These are phyloP conservation scores for Salix exigua DNA, from an alignment of 345 rosid species.

Conservation along the genomic window DNA sequence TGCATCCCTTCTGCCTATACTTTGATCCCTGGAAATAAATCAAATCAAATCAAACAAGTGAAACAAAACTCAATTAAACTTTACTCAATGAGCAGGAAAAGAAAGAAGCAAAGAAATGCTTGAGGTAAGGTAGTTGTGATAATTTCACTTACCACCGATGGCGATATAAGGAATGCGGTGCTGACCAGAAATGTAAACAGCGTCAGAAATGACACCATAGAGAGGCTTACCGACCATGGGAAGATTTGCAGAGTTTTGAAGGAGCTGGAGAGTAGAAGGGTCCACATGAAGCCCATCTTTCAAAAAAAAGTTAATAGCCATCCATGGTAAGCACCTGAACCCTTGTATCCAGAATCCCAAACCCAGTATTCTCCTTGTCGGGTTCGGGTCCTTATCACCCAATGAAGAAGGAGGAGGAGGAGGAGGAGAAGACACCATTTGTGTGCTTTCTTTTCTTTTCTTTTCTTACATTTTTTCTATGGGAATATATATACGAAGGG, in stretches of 20 bases:
- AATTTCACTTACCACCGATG: conserved; percentile 55
- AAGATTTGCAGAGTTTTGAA: conserved; percentile 74
- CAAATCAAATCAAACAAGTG: neutral
- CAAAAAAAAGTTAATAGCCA: conserved; percentile 71
- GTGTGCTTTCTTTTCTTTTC: neutral
- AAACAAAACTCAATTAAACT: neutral
- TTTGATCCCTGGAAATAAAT: neutral
- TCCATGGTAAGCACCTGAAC: conserved; percentile 85
- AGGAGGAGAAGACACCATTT: neutral
- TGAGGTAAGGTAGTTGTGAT: neutral
- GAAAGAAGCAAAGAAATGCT: neutral
- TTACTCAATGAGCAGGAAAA: neutral
- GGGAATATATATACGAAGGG: neutral
- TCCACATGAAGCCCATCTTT: conserved; percentile 75
- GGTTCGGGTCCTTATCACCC: neutral
- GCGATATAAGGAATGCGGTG: conserved; percentile 94
- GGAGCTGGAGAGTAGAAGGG: conserved; percentile 77
- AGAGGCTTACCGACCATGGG: conserved; percentile 91
- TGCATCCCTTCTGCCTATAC: neutral
- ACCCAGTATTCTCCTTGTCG: conserved; percentile 54
- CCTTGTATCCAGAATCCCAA: conserved; percentile 85
- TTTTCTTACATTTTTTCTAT: neutral
- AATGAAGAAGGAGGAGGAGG: neutral
- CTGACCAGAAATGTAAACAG: conserved; percentile 67
- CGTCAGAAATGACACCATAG: conserved; percentile 73